These are phyloP conservation scores for Nothophoma quercina DNA, from an alignment of 2,329 filamentous ascomycete species.

Conservation along the genomic window DNA sequence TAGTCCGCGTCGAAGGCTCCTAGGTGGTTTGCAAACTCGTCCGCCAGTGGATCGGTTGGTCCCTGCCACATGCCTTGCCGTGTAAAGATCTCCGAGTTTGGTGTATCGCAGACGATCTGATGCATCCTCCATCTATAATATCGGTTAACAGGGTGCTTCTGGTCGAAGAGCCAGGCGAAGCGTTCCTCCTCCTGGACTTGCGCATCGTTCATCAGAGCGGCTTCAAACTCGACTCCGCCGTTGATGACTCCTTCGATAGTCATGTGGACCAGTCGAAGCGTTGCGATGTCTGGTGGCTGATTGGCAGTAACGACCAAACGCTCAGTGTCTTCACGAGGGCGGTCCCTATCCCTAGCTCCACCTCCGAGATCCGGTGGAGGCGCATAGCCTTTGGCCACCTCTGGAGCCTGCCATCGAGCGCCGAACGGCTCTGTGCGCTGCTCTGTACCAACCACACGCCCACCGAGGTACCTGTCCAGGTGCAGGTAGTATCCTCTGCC, in stretches of 20 bases:
- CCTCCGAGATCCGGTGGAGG: constrained; percentile 40
- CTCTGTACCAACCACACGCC: constrained; percentile 31
- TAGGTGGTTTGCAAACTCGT: constrained; percentile 79
- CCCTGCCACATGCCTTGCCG: constrained; percentile 69
- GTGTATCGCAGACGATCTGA: constrained; percentile 74
- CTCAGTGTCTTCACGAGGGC: constrained; percentile 32
- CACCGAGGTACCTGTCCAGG: constrained; percentile 42
- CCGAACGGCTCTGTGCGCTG: constrained; percentile 40
- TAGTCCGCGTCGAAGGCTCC: constrained; percentile 74
- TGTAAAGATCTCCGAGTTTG: constrained; percentile 36
- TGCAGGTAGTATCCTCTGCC: constrained; percentile 45
- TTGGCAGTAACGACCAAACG: constrained; percentile 59
- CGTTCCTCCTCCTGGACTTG: constrained; percentile 86
- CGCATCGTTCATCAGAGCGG: constrained; percentile 84
- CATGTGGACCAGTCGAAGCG: constrained; percentile 85
- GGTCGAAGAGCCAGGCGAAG: constrained; percentile 93
- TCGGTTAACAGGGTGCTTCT: constrained; percentile 74
- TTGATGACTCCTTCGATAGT: constrained; percentile 81
- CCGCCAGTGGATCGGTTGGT: constrained; percentile 75
- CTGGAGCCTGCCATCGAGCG: constrained; percentile 38
- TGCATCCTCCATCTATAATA: constrained; percentile 95
- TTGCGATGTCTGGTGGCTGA: constrained; percentile 78
- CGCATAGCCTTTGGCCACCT: constrained; percentile 39
- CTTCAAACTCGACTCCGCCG: constrained; percentile 88
- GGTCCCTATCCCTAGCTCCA: constrained; percentile 25